Evolutionary conservation across 768 basidiomycete genomes (phyloP), one percentile per base, ranked within the genome.

Genomic region (Clitopilus passeckerianus): DNA sequence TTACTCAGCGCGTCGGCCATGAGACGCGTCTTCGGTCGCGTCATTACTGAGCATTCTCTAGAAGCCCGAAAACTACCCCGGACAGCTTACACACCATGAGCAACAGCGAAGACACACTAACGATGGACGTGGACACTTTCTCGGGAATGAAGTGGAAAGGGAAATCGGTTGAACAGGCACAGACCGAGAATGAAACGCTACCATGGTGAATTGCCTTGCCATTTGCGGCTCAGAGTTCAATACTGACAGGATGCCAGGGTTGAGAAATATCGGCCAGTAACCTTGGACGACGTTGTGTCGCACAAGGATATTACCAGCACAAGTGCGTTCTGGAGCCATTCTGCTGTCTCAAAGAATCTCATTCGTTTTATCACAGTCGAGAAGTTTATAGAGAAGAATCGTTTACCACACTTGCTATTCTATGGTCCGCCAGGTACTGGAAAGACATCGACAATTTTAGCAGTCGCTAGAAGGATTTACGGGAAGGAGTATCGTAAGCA

Each of bases 391-490:
- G 89, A 93, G 65, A 93, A 93, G 72, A 96, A 95, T 64, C 80
- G 95, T 55, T 71, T 99, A 22, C 97, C 97, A 0, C 97, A 99
- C 73, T 78, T 99, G 27, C 79, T 99, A 56, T 94, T 99, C 73
- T 99, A 99, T 68, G 97, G 97, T 0, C 97, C 97, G 34, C 97
- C 97, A 10, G 97, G 96, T 10, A 99, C 97, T 0, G 97, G 97
- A 55, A 99, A 99, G 74, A 99, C 97, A 5, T 95, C 94, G 0
- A 98, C 95, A 0, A 96, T 99, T 62, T 79, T 98, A 8, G 97
- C 97, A 10, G 90, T 99, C 9, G 96, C 97, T 20, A 83, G 96
- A 54, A 86, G 91, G 62, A 92, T 99, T 77, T 99, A 98, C 69
- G 96, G 95, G 1, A 68, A 78, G 22, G 86, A 87, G 41, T 96